Evolutionary conservation across 2,329 filamentous ascomycete genomes (phyloP).

Genomic region (Clarireedia monteithiana): DNA sequence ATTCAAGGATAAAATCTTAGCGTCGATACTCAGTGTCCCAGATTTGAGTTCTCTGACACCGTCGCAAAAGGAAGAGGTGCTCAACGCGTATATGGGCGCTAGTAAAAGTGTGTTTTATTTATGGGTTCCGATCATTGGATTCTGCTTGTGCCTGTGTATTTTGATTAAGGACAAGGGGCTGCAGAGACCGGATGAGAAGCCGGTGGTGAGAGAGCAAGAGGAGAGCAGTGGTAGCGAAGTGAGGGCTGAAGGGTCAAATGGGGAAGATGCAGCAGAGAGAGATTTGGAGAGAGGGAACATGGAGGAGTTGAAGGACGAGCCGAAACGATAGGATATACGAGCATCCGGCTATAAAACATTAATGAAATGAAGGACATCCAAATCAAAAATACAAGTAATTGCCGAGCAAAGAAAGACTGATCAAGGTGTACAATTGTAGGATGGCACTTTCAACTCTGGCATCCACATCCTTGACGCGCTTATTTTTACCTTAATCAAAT

Average conservation of each 20-base stretch:
- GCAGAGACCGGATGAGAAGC: constrained; percentile 25
- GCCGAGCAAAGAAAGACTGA: too few species aligned
- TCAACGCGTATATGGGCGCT: constrained; percentile 44
- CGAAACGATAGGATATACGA: too few species aligned
- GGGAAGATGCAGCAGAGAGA: too few species aligned
- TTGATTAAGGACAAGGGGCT: constrained; percentile 46
- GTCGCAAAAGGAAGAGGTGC: constrained; percentile 30
- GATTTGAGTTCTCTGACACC: constrained; percentile 14
- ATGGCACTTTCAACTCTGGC: too few species aligned
- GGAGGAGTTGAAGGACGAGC: too few species aligned
- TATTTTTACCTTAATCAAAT: too few species aligned
- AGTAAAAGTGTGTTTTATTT: constrained; percentile 49
- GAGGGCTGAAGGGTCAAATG: background rate
- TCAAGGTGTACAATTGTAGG: too few species aligned
- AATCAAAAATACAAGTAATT: too few species aligned
- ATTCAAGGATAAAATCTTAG: constrained; percentile 17
- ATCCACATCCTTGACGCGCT: too few species aligned
- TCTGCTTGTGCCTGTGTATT: constrained; percentile 41
- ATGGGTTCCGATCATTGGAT: constrained; percentile 44
- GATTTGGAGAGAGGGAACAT: too few species aligned
- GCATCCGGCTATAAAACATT: too few species aligned
- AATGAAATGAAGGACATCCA: too few species aligned
- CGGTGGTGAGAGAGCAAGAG: background rate
- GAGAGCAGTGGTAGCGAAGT: background rate
- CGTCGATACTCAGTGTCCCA: constrained; percentile 22